These are phyloP conservation scores for Penicillium frequentans DNA, from an alignment of 2,329 filamentous ascomycete species.

Conservation along the genomic window DNA sequence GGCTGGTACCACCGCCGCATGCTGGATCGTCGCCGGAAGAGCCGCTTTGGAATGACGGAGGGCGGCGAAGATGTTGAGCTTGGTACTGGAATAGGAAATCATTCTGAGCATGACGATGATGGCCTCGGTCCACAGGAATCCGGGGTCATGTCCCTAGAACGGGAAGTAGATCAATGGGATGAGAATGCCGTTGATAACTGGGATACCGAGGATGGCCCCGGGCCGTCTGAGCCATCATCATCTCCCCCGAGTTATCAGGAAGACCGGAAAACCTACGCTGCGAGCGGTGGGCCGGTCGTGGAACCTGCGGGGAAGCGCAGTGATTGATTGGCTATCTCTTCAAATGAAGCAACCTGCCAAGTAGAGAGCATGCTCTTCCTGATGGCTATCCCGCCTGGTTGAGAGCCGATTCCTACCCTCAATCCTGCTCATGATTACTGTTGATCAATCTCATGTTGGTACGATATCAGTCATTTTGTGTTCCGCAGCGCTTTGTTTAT, in stretches of 20 bases:
- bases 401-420: background rate
- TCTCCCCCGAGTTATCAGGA: constrained; percentile 23
- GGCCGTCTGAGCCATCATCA: constrained; percentile 19
- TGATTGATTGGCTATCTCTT: constrained; percentile 25
- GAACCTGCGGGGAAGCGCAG: constrained; percentile 30
- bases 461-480: constrained; percentile 15
- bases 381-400: background rate
- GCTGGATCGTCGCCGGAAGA: constrained; percentile 79
- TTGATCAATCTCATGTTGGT: constrained; percentile 18
- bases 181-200: constrained; percentile 72
- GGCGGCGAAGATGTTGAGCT: constrained; percentile 69
- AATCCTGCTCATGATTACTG: constrained; percentile 1
- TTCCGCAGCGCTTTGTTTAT: constrained; percentile 8
- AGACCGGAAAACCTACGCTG: constrained; percentile 1
- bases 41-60: constrained; percentile 69
- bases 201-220: constrained; percentile 58
- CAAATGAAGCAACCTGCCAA: background rate
- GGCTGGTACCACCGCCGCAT: constrained; percentile 95
- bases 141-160: constrained; percentile 67
- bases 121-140: constrained; percentile 59
- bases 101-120: constrained; percentile 26
- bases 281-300: background rate
- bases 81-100: constrained; percentile 52
- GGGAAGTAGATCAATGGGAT: constrained; percentile 92
- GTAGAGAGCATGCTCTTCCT: background rate